phyloP scores from a whole-genome alignment of 495 filamentous ascomycete genomes.

The Aspergillus bertholletiae region DNA sequence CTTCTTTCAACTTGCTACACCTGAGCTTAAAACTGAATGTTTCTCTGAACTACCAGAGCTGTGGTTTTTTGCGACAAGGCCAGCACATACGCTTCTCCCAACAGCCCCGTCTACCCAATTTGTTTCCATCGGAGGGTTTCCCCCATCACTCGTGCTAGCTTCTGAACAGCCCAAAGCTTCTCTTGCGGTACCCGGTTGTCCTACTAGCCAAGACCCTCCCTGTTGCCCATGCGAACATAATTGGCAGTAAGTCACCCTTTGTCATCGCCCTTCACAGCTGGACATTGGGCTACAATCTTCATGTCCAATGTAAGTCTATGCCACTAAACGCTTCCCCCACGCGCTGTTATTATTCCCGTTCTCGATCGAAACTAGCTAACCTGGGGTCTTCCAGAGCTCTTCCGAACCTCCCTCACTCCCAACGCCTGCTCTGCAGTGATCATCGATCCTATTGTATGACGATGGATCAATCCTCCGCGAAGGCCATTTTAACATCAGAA shows the following conservation, averaged over 20 bases:
- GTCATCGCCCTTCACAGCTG: slow-evolving; percentile 20
- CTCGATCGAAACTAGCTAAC: slow-evolving; percentile 10
- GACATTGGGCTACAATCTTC: slow-evolving; percentile 16
- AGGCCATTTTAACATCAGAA: slow-evolving; percentile 42
- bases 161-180: not conserved
- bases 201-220: slow-evolving; percentile 16
- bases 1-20: slow-evolving; percentile 8
- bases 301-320: slow-evolving; percentile 21
- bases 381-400: slow-evolving; percentile 21
- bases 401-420: slow-evolving; percentile 27
- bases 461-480: slow-evolving; percentile 38
- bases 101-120: not conserved
- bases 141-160: not conserved
- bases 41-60: slow-evolving; percentile 11
- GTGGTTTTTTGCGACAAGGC: not conserved
- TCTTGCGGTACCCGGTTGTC: slow-evolving; percentile 14
- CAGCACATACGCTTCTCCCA: not conserved
- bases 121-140: not conserved
- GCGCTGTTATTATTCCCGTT: not conserved
- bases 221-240: slow-evolving; percentile 29
- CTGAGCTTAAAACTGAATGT: slow-evolving; percentile 17
- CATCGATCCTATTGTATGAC: slow-evolving; percentile 18
- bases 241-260: slow-evolving; percentile 27
- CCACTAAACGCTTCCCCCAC: not conserved
- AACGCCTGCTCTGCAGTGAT: slow-evolving; percentile 14